Conservation (phyloP, 2,329 filamentous ascomycete genomes). For the Hypoxylon sp. region DNA sequence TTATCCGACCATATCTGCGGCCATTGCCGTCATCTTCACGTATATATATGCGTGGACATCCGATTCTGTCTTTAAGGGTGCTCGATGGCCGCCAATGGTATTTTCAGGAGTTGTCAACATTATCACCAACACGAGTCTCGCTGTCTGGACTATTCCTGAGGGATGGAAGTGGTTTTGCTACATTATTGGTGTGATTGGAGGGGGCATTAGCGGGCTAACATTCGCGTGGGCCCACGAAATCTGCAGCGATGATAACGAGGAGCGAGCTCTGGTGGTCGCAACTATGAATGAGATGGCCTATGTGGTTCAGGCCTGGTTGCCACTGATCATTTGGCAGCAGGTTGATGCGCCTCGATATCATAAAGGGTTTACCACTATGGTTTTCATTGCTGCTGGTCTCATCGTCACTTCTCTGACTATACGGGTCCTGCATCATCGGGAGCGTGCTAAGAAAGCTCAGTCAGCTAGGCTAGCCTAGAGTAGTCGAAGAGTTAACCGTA, state of each 20-base stretch:
- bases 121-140: conserved; percentile 58
- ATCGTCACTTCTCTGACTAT: conserved; percentile 67
- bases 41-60: conserved; percentile 77
- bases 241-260: conserved; percentile 70
- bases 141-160: conserved; percentile 62
- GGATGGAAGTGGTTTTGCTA: conserved; percentile 76
- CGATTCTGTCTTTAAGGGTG: conserved; percentile 71
- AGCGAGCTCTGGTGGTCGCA: conserved; percentile 75
- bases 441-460: conserved; percentile 50
- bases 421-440: conserved; percentile 62
- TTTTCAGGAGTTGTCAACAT: conserved; percentile 65
- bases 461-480: conserved; percentile 22
- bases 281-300: conserved; percentile 80
- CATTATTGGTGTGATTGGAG: conserved; percentile 67
- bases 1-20: conserved; percentile 72
- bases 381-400: conserved; percentile 64
- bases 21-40: conserved; percentile 70
- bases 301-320: conserved; percentile 78
- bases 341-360: conserved; percentile 72
- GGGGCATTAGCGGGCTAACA: conserved; percentile 63
- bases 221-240: conserved; percentile 68
- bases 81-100: conserved; percentile 75
- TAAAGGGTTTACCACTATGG: conserved; percentile 72
- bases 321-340: conserved; percentile 76
- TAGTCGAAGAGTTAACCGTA: conserved; percentile 14